Conservation (phyloP, 495 filamentous ascomycete genomes). For the Alectoria sarmentosa region DNA sequence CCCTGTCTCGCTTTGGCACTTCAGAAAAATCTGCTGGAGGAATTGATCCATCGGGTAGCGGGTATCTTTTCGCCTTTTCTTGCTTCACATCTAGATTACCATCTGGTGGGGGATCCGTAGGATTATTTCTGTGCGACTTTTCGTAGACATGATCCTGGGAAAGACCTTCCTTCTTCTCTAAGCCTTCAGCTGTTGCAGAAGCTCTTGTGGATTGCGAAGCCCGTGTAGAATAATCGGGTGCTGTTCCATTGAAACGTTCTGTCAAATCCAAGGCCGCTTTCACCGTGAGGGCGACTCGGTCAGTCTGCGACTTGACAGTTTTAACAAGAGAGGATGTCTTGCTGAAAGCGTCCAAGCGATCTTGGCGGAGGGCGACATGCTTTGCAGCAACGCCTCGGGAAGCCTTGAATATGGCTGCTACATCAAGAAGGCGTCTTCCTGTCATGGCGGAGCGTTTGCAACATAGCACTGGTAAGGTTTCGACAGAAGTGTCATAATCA, state of each 20-base stretch:
- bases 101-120: conserved; percentile 26
- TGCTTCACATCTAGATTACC: conserved; percentile 36
- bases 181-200: not conserved
- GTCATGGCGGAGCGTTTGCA: conserved; percentile 44
- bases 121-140: conserved; percentile 30
- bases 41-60: conserved; percentile 42
- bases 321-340: conserved; percentile 69
- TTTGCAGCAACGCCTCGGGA: conserved; percentile 68
- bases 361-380: conserved; percentile 68
- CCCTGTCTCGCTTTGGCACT: conserved; percentile 21
- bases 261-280: conserved; percentile 55
- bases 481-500: not conserved
- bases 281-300: conserved; percentile 56
- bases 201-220: conserved; percentile 20
- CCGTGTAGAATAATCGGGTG: conserved; percentile 26
- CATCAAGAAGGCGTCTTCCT: conserved; percentile 67
- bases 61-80: conserved; percentile 33
- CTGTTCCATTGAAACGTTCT: conserved; percentile 47
- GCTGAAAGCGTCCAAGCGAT: conserved; percentile 72
- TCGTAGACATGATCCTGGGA: conserved; percentile 42
- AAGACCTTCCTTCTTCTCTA: conserved; percentile 29
- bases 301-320: conserved; percentile 54
- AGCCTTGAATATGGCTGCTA: conserved; percentile 69
- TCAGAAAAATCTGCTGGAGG: conserved; percentile 24
- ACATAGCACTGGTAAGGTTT: not conserved